Evolutionary conservation across 2,329 filamentous ascomycete genomes (phyloP), one percentile per base, ranked within the genome.

Genomic region (Apiospora rasikravindrae): DNA sequence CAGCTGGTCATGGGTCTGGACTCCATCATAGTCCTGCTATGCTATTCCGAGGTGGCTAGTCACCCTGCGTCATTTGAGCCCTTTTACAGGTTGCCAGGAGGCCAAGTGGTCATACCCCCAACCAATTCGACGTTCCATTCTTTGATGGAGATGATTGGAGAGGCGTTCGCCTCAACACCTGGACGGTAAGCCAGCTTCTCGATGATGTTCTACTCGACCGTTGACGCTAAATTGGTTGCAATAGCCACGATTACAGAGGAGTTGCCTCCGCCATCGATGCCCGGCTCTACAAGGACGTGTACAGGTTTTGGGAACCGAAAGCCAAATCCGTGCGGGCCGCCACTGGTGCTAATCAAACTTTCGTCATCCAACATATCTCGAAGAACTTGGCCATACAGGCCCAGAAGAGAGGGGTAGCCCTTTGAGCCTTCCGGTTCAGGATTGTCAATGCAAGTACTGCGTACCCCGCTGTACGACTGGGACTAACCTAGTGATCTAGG

Each of bases 221-320:
- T 42, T 42, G 14, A 44, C 22, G 64, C 40, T 53, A 72, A 42
- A n/a, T n/a, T n/a, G n/a, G 8, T 42, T 37, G 49, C n/a, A 16
- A 11, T 73, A 77, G 77, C 24, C 78, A 80, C 64, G 77, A 79
- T 47, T 80, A 80, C 70, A 70, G 77, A 22, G 72, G 29, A 5
- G 61, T 64, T 5, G 72, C 69, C 49, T 45, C 73, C 1, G 72
- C 73, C 57, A 68, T 78, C 40, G 75, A 78, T 49, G 73, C 74
- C 1, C n/a, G 74, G 26, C 74, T 79, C 2, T 76, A 75, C 69
- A 75, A 76, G 71, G 73, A 75, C 19, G 75, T 78, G 8, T 78
- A 77, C 26, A 44, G 26, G 16, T 73, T 74, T 26, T 76, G 76
- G 76, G 57, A 71, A 16, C 72, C 70, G 19, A 33, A 72, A 49